Conservation (phyloP, 2,329 filamentous ascomycete genomes). For the Dactylonectria estremocensis region DNA sequence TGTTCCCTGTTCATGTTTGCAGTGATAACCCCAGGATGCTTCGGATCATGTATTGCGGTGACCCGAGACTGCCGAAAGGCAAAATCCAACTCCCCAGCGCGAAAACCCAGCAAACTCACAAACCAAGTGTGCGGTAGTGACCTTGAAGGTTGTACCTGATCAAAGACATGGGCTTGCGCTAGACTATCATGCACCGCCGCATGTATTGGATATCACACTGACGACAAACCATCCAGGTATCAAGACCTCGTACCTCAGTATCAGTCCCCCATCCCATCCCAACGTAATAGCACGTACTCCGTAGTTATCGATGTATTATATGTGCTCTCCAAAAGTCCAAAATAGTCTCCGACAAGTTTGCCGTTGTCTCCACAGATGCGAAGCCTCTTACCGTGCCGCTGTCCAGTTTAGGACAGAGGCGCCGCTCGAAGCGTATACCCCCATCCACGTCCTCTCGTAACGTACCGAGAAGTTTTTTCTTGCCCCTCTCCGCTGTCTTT, state of each 20-base stretch:
- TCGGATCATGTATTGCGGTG: slow-evolving; percentile 38
- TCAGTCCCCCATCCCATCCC: background rate
- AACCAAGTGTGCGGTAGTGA: slow-evolving; percentile 3
- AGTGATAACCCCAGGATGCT: slow-evolving; percentile 32
- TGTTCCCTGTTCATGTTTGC: slow-evolving; percentile 32
- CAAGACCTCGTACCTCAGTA: slow-evolving; percentile 3
- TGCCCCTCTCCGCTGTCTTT: slow-evolving; percentile 25
- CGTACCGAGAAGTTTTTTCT: slow-evolving; percentile 35
- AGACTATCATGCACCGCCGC: slow-evolving; percentile 17
- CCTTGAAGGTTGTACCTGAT: background rate
- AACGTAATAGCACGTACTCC: no score
- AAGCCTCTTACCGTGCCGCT: slow-evolving; percentile 24
- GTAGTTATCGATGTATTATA: no score
- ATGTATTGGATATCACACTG: slow-evolving; percentile 12
- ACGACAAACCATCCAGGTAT: slow-evolving; percentile 4
- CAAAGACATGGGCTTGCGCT: slow-evolving; percentile 27
- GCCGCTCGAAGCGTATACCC: slow-evolving; percentile 6
- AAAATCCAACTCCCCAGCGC: background rate
- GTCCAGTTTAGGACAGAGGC: slow-evolving; percentile 22
- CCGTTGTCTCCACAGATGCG: slow-evolving; percentile 12
- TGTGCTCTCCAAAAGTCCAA: background rate
- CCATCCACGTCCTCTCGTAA: slow-evolving; percentile 3
- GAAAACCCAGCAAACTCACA: slow-evolving; percentile 22
- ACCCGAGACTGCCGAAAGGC: slow-evolving; percentile 32
- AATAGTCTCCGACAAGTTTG: slow-evolving; percentile 5